Conservation (phyloP, 495 filamentous ascomycete species). For the Penicillium maclennaniae region DNA sequence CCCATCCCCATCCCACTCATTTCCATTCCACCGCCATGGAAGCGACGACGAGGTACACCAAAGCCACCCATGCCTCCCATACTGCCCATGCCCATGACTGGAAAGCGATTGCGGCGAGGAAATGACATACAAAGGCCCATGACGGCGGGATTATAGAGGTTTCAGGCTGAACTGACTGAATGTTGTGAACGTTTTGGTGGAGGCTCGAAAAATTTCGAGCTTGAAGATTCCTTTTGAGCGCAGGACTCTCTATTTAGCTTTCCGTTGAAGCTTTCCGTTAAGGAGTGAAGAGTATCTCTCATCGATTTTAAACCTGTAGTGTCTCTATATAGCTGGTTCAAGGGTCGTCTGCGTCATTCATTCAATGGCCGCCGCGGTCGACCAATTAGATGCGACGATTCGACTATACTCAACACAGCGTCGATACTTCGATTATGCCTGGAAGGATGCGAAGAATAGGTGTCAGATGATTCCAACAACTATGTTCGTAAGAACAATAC, state of each 20-base stretch:
- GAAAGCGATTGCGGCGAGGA: conserved; percentile 5
- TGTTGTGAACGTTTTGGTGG: not conserved
- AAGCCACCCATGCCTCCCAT: not conserved
- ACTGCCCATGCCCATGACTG: conserved; percentile 8
- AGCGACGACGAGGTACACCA: conserved; percentile 11
- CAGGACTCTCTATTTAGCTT: not conserved
- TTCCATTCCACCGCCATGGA: conserved; percentile 5
- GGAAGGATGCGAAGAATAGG: not conserved
- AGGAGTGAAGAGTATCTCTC: not conserved
- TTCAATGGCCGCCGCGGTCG: not conserved
- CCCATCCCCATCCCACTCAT: conserved; percentile 7
- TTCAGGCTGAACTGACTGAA: not conserved
- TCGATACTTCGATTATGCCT: too few relatives aligned
- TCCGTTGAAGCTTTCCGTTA: too few relatives aligned
- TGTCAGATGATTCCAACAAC: not conserved
- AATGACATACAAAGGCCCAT: conserved; percentile 23
- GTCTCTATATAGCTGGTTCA: not conserved
- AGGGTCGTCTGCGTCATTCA: conserved; percentile 14
- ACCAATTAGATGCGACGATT: not conserved
- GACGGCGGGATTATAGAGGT: not conserved
- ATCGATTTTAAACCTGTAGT: not conserved
- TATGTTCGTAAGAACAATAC: not conserved
- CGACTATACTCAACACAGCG: too few relatives aligned
- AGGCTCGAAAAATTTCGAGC: not conserved
- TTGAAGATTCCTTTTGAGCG: not conserved